Percentiles rank a stretch among this genome's conserved stretches.
Conservation (phyloP, 2,329 filamentous ascomycete species). For the Ceratocystis cacaofunesta region DNA sequence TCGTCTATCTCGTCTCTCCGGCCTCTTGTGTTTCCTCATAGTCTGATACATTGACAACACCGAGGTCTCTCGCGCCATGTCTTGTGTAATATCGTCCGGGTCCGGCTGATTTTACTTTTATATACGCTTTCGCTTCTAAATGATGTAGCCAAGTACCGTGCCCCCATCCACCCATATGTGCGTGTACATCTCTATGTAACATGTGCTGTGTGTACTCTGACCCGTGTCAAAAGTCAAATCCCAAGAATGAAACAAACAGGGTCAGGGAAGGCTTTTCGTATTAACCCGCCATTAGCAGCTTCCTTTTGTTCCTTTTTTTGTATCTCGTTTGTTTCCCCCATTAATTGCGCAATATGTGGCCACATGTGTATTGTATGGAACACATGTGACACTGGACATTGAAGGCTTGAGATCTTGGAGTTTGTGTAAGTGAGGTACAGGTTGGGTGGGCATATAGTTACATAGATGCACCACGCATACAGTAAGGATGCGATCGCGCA, state of each 20-base stretch:
- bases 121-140: too few species aligned
- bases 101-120: too few species aligned
- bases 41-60: too few species aligned
- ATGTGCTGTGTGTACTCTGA: not conserved
- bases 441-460: not conserved
- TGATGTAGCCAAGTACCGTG: too few species aligned
- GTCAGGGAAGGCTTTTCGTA: not conserved
- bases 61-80: too few species aligned
- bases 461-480: not conserved
- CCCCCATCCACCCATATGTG: too few species aligned
- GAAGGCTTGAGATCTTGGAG: not conserved
- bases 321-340: not conserved
- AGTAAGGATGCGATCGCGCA: too few species aligned
- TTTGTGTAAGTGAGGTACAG: not conserved
- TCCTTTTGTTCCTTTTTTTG: not conserved
- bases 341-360: not conserved
- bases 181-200: too few species aligned
- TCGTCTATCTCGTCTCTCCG: too few species aligned
- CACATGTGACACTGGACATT: not conserved
- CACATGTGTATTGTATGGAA: not conserved
- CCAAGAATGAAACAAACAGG: slow-evolving; percentile 3
- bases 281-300: not conserved
- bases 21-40: too few species aligned
- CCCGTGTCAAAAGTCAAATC: not conserved
- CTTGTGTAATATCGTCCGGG: too few species aligned